Conservation (phyloP, 345 rosid genomes). For the Brassica nigra region DNA sequence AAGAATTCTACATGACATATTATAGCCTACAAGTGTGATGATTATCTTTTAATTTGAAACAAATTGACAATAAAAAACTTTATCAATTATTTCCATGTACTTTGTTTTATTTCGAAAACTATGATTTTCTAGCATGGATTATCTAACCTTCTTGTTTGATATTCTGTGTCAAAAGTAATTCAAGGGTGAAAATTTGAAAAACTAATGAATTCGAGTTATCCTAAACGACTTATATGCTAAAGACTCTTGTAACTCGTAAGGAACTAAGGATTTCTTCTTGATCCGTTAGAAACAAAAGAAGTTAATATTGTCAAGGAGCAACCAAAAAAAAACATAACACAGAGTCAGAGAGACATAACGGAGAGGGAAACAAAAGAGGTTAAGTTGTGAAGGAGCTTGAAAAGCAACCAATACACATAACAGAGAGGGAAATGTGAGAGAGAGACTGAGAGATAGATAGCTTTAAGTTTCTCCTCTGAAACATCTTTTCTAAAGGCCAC, state of each 20-base stretch:
- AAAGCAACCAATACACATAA: neutral
- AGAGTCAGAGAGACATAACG: neutral
- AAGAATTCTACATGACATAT: neutral
- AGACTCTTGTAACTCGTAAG: too few species aligned
- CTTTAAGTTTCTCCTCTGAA: neutral
- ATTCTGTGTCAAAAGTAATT: too few species aligned
- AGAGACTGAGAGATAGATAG: neutral
- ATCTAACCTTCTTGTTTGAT: too few species aligned
- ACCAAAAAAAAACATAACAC: neutral
- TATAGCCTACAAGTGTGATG: neutral
- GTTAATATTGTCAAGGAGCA: neutral
- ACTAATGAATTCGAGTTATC: too few species aligned
- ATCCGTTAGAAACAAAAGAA: neutral
- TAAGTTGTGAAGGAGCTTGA: neutral
- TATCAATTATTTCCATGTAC: neutral
- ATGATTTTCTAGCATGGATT: too few species aligned
- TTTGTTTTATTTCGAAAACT: neutral
- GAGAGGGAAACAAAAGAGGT: neutral
- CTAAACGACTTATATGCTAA: too few species aligned
- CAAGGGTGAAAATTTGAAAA: too few species aligned
- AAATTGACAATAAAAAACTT: neutral
- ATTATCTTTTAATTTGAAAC: neutral
- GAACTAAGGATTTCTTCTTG: too few species aligned
- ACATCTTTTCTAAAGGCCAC: constrained; percentile 13
- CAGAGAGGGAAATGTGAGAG: neutral